Conservation (phyloP, 306 rosid genomes). For the Lotus japonicus region DNA sequence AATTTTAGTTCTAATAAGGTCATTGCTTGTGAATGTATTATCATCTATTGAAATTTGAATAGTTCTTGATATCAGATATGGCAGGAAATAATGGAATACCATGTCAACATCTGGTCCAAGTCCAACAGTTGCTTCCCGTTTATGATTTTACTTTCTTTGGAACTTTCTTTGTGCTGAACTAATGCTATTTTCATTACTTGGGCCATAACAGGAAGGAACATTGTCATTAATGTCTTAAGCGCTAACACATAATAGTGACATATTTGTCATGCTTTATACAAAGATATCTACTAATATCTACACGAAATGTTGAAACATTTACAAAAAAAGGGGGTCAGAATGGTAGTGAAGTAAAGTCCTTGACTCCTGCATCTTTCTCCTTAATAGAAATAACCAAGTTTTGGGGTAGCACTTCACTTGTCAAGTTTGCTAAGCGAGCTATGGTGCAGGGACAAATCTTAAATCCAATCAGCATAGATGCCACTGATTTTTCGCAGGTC, state of each 20-base stretch:
- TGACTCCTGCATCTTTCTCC: too few relatives aligned
- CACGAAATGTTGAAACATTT: neutral
- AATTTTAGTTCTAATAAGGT: too few relatives aligned
- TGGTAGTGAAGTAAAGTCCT: neutral
- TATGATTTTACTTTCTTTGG: neutral
- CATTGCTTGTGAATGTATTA: too few relatives aligned
- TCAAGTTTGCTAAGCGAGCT: conserved; percentile 9
- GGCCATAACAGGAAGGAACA: too few relatives aligned
- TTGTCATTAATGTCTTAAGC: neutral
- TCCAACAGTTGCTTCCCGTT: neutral
- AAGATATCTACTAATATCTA: conserved; percentile 1
- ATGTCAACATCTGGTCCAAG: neutral
- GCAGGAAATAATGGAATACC: neutral
- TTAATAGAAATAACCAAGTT: neutral
- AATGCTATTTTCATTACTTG: neutral
- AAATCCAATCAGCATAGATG: conserved; percentile 59
- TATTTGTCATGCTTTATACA: neutral
- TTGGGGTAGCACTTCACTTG: neutral
- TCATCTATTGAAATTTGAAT: neutral
- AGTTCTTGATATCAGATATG: neutral
- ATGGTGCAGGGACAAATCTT: conserved; percentile 11
- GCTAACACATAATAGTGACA: neutral
- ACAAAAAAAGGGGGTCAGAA: neutral
- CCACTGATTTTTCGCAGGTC: conserved; percentile 26
- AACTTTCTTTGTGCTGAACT: neutral